These are phyloP conservation scores for Arabidopsis lyrata DNA, from an alignment of 441 rosid species.

Conservation along the genomic window DNA sequence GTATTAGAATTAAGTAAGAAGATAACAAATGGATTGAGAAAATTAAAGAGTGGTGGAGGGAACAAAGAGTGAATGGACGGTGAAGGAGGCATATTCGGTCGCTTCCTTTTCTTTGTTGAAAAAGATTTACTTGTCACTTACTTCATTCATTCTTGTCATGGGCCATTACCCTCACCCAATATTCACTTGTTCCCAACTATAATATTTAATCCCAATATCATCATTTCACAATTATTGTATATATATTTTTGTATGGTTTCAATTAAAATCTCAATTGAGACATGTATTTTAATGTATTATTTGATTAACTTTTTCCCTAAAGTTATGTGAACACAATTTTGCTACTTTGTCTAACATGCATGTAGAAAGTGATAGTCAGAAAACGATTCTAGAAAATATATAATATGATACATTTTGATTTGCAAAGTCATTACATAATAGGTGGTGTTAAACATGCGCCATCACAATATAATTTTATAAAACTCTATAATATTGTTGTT, in stretches of 20 bases:
- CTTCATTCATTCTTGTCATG: slow-evolving; percentile 39
- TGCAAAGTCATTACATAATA: neutral
- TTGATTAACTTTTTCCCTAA: slow-evolving; percentile 4
- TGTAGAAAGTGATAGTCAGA: neutral
- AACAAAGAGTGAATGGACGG: slow-evolving; percentile 43
- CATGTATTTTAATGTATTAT: neutral
- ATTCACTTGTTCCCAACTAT: slow-evolving; percentile 39
- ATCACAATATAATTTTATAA: neutral
- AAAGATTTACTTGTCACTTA: slow-evolving; percentile 41
- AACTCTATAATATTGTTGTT: too few relatives aligned
- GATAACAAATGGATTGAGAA: slow-evolving; percentile 11
- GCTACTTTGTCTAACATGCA: slow-evolving; percentile 27
- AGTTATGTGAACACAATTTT: slow-evolving; percentile 17
- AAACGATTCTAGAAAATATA: neutral
- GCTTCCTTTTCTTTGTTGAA: slow-evolving; percentile 29
- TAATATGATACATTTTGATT: slow-evolving; percentile 3
- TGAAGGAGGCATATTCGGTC: slow-evolving; percentile 28
- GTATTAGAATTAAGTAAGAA: slow-evolving; percentile 4
- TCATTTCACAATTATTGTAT: slow-evolving; percentile 17
- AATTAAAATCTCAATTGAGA: neutral
- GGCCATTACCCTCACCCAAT: slow-evolving; percentile 25
- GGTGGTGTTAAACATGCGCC: neutral
- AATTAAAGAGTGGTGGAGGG: slow-evolving; percentile 33
- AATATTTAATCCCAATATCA: slow-evolving; percentile 19
- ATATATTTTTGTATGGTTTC: neutral